Percentiles rank a stretch among this genome's conserved stretches.
Evolutionary conservation across 2,329 filamentous ascomycete species (phyloP).

Genomic region (Botrytis squamosa): DNA sequence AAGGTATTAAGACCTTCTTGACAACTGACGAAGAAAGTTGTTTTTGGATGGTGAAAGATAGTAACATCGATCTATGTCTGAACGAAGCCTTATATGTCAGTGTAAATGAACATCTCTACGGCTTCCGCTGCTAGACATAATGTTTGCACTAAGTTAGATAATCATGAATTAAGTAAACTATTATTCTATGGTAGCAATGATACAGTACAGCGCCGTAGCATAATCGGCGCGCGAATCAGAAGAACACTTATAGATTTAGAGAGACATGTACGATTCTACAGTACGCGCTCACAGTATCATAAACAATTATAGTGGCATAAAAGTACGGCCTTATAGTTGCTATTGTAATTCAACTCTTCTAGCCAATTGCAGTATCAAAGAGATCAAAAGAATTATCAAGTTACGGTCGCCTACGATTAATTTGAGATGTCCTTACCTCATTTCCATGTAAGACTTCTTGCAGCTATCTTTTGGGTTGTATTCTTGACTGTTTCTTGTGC

Average conservation of each 20-base stretch:
- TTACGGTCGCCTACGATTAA: background rate
- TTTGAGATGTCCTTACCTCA: background rate
- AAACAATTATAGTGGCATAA: accelerated
- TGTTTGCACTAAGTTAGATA: background rate
- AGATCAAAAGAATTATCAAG: background rate
- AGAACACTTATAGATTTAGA: background rate
- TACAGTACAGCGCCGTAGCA: background rate
- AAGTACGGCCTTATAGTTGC: background rate
- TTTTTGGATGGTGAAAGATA: no score
- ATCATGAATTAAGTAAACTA: no score
- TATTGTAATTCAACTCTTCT: background rate
- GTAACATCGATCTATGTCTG: no score
- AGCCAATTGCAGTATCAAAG: background rate
- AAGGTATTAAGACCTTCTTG: no score
- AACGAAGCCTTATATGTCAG: background rate
- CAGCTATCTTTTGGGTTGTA: no score
- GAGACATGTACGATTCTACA: background rate
- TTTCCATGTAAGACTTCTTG: accelerated
- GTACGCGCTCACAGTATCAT: background rate
- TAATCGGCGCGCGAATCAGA: background rate
- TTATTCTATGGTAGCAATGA: background rate
- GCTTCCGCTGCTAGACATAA: accelerated
- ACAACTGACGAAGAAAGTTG: background rate
- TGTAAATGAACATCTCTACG: accelerated
- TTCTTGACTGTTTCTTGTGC: no score